These are phyloP conservation scores for Aspergillus ibericus DNA, from an alignment of 2,329 filamentous ascomycete species.

Conservation along the genomic window DNA sequence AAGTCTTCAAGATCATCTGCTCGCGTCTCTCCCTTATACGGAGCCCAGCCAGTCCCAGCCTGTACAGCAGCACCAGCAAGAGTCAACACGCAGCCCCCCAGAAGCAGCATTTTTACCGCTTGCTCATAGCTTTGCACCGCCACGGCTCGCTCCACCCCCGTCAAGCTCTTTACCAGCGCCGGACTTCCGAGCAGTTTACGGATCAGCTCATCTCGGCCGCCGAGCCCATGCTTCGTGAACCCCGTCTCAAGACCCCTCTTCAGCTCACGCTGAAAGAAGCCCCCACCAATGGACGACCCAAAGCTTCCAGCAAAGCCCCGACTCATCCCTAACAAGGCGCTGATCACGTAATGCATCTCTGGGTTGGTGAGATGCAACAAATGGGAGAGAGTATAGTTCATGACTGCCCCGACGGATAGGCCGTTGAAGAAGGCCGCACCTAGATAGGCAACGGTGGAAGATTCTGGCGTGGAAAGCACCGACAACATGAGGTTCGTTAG, in stretches of 20 bases:
- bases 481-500: constrained; percentile 60
- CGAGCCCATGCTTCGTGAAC: constrained; percentile 51
- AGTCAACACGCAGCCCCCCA: constrained; percentile 53
- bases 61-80: constrained; percentile 54
- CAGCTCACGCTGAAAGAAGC: constrained; percentile 67
- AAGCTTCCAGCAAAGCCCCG: constrained; percentile 80
- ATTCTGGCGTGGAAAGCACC: constrained; percentile 53
- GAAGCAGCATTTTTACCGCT: constrained; percentile 55
- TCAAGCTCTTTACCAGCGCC: constrained; percentile 52
- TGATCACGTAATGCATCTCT: constrained; percentile 71
- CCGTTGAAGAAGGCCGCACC: constrained; percentile 68
- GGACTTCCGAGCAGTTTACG: constrained; percentile 60
- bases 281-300: constrained; percentile 75
- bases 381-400: constrained; percentile 82
- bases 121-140: constrained; percentile 56
- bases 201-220: constrained; percentile 48
- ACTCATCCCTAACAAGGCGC: constrained; percentile 75
- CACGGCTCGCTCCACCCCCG: constrained; percentile 51
- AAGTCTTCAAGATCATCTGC: neutral
- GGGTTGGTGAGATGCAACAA: constrained; percentile 69
- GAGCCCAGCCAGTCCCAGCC: constrained; percentile 59
- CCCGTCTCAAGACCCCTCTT: constrained; percentile 55
- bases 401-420: constrained; percentile 66
- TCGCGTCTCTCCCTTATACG: constrained; percentile 13
- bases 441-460: constrained; percentile 57